These are phyloP conservation scores for Azolla pinnata DNA, from an alignment of 75 land plant species.

Conservation along the genomic window DNA sequence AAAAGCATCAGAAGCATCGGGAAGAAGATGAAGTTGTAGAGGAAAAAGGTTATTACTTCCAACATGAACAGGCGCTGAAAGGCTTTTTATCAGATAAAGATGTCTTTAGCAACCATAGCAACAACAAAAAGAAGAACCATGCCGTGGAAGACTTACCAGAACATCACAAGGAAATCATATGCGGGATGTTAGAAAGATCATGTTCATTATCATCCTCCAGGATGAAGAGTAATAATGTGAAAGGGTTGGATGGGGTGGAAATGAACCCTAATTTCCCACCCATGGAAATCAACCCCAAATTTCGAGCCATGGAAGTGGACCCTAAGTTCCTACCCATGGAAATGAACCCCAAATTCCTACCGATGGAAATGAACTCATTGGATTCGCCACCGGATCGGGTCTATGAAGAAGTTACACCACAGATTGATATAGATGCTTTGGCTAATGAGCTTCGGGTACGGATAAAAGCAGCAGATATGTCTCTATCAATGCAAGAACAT, in stretches of 20 bases:
- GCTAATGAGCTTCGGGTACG: constrained; percentile 19
- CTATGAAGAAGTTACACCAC: background rate
- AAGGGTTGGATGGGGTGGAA: background rate
- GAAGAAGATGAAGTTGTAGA: background rate
- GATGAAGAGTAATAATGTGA: background rate
- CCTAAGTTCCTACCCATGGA: background rate
- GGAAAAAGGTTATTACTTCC: constrained; percentile 1
- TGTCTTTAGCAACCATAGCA: no score
- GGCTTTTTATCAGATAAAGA: no score
- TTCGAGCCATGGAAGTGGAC: background rate
- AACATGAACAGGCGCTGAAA: no score
- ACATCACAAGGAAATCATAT: background rate
- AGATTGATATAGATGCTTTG: background rate
- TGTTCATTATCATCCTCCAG: no score
- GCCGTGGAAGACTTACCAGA: background rate
- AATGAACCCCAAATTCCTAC: background rate
- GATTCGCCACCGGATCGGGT: background rate
- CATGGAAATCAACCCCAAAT: background rate
- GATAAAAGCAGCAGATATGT: constrained; percentile 62
- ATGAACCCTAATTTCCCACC: background rate
- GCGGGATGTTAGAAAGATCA: background rate
- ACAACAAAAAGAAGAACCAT: background rate
- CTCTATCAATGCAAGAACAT: constrained; percentile 36
- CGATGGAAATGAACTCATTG: background rate
- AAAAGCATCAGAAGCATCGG: background rate